A percentile compares a stretch with the other conserved stretches of the same genome.
These are phyloP conservation scores for Colletotrichum sp. DNA, from an alignment of 2,329 filamentous ascomycete species.

Conservation along the genomic window DNA sequence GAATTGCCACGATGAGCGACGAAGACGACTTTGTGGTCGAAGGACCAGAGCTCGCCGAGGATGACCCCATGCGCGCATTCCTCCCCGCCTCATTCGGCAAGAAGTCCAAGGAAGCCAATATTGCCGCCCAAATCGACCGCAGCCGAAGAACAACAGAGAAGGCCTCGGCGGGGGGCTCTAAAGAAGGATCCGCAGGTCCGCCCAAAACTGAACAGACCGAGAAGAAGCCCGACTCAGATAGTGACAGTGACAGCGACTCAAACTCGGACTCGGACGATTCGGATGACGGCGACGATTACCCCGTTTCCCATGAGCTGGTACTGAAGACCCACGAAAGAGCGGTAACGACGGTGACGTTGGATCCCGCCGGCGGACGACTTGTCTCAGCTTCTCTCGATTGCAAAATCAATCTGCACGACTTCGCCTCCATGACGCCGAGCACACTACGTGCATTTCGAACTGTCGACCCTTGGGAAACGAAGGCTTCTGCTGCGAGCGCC, in stretches of 20 bases:
- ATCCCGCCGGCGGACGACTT: conserved; percentile 83
- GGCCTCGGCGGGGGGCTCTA: conserved; percentile 27
- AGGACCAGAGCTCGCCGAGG: conserved; percentile 56
- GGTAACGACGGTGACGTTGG: conserved; percentile 83
- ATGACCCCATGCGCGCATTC: conserved; percentile 78
- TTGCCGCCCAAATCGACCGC: conserved; percentile 81
- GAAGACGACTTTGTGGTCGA: conserved; percentile 66
- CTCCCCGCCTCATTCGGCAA: conserved; percentile 88
- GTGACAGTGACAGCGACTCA: conserved; percentile 52
- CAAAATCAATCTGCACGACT: conserved; percentile 91
- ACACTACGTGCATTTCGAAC: conserved; percentile 94
- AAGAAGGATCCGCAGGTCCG: conserved; percentile 31
- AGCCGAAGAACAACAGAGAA: conserved; percentile 66
- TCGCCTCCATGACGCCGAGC: conserved; percentile 92
- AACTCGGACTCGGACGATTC: conserved; percentile 63
- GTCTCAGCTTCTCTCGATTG: conserved; percentile 93
- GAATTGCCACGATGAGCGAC: conserved; percentile 52
- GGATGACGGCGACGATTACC: conserved; percentile 86
- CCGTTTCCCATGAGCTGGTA: conserved; percentile 90
- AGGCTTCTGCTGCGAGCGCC: conserved; percentile 68
- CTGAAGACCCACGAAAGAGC: conserved; percentile 91
- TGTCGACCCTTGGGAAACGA: conserved; percentile 83
- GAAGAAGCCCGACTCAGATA: conserved; percentile 26
- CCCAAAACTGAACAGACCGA: conserved; percentile 27
- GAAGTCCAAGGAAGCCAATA: conserved; percentile 73